Evolutionary conservation across 805 yeast species (phyloP).

Genomic region (Debaryomyces hansenii): DNA sequence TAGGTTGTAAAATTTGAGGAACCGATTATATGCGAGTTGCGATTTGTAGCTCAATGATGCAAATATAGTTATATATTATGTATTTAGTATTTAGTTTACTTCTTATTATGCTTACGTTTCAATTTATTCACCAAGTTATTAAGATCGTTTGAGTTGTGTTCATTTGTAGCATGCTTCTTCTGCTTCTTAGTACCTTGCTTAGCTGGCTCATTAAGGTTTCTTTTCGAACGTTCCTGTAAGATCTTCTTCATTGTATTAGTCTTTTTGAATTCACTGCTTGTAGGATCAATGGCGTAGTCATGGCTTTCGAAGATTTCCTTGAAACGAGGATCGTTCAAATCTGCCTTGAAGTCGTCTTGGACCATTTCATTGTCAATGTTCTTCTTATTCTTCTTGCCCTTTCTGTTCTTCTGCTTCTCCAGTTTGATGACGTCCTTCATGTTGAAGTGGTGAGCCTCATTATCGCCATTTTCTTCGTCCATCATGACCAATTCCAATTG

Average conservation of each 20-base stretch:
- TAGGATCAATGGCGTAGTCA: slow-evolving; percentile 92
- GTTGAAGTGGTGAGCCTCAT: slow-evolving; percentile 63
- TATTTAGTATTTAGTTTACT: slow-evolving; percentile 1
- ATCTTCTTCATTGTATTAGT: slow-evolving; percentile 85
- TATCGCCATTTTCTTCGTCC: slow-evolving; percentile 52
- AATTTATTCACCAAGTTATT: slow-evolving; percentile 50
- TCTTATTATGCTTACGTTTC: slow-evolving; percentile 39
- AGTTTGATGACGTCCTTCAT: slow-evolving; percentile 76
- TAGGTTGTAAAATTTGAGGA: too few species aligned
- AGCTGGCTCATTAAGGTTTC: slow-evolving; percentile 20
- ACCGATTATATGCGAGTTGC: too few species aligned
- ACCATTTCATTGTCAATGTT: slow-evolving; percentile 50
- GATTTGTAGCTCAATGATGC: too few species aligned
- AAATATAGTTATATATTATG: too few species aligned
- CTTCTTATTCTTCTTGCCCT: slow-evolving; percentile 47
- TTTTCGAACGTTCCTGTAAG: slow-evolving; percentile 69
- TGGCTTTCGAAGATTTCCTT: slow-evolving; percentile 85
- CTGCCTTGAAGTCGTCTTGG: slow-evolving; percentile 59
- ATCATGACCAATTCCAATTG: slow-evolving; percentile 74
- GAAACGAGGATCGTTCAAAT: slow-evolving; percentile 83
- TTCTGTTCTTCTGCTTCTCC: slow-evolving; percentile 57
- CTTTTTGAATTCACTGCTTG: slow-evolving; percentile 84
- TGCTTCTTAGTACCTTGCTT: slow-evolving; percentile 11
- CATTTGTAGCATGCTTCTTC: slow-evolving; percentile 3
- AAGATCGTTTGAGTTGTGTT: slow-evolving; percentile 12